Evolutionary conservation across 192 early-diverging fungal genomes (phyloP).

Genomic region (Lobosporangium transversale): DNA sequence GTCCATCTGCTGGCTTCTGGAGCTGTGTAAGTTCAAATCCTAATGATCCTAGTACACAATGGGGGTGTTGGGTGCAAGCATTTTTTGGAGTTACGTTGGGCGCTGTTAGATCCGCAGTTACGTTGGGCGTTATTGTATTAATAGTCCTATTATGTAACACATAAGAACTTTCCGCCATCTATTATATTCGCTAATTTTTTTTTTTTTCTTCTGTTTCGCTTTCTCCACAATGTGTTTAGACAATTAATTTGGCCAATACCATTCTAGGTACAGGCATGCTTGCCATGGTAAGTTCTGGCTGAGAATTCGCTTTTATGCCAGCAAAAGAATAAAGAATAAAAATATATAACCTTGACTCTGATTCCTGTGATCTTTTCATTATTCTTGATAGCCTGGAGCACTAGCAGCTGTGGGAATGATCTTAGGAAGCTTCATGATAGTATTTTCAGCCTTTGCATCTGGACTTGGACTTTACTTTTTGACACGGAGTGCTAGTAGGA

Average conservation of each 20-base stretch:
- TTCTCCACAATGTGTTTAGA: constrained; percentile 18
- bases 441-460: constrained; percentile 79
- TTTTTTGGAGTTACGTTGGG: too few species aligned
- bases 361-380: too few species aligned
- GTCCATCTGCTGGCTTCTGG: constrained; percentile 50
- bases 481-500: constrained; percentile 76
- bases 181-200: not conserved
- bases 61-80: too few species aligned
- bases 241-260: constrained; percentile 92
- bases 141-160: not conserved
- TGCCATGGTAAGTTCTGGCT: constrained; percentile 91
- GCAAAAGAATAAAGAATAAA: too few species aligned
- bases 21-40: constrained; percentile 49
- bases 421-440: constrained; percentile 83
- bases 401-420: constrained; percentile 85
- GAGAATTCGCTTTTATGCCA: too few species aligned
- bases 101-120: not conserved
- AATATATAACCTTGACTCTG: not conserved
- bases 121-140: not conserved
- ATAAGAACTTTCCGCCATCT: not conserved
- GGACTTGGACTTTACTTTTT: constrained; percentile 88
- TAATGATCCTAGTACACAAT: too few species aligned
- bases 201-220: not conserved
- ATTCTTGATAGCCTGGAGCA: constrained; percentile 74
- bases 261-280: constrained; percentile 98